Conservation (phyloP, 129 eudicot genomes). For the Escallonia herrerae region DNA sequence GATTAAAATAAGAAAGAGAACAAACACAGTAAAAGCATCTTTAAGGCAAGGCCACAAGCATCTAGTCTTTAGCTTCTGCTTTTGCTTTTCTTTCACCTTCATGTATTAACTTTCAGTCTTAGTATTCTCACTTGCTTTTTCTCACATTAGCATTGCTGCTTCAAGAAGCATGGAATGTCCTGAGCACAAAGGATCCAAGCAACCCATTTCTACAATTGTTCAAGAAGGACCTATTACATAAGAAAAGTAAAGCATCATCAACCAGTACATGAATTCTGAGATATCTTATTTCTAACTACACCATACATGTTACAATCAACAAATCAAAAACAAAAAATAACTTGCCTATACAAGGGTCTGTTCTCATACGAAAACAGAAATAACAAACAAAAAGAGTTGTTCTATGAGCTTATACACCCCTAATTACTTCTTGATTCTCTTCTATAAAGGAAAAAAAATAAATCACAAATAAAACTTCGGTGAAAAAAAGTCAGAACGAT, state of each 20-base stretch:
- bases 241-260: conserved; percentile 3
- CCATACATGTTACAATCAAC: no score
- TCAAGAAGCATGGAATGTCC: conserved; percentile 20
- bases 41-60: conserved; percentile 6
- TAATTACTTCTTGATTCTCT: background rate
- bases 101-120: background rate
- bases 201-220: conserved; percentile 1
- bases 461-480: no score
- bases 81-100: conserved; percentile 7
- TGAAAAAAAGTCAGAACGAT: no score
- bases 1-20: conserved; percentile 5
- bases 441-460: background rate
- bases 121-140: background rate
- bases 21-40: conserved; percentile 18
- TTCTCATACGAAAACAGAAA: background rate
- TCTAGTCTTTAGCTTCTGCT: conserved; percentile 2
- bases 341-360: background rate
- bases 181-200: conserved; percentile 6
- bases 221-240: background rate
- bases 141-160: conserved; percentile 15
- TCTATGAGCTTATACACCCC: no score
- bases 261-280: background rate
- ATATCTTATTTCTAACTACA: no score
- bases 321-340: no score
- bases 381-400: no score